Base-by-base conservation (phyloP, 2,329 filamentous ascomycete species). In the Amauroascus verrucosus region DNA sequence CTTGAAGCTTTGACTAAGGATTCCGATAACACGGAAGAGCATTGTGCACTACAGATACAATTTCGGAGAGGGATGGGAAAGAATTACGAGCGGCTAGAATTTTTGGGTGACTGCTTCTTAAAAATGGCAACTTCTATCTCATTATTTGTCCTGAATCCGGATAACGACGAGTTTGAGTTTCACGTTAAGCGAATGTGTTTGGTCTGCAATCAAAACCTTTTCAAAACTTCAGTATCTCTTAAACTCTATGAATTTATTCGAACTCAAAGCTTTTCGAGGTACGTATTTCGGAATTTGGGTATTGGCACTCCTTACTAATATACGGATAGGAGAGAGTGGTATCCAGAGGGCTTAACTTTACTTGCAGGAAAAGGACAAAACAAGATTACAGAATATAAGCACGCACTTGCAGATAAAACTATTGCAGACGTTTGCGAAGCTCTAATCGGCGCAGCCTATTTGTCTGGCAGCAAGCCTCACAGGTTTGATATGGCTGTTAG, bases 51-150 rank as follows among this genome's bases (percentile, higher is more conserved):
- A 54, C 80, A 85, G 37, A 70, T 88, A 50, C 86, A 89, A 60
- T 82, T 90, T 45, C 86, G 89, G 61, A 75, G 79, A 46, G 90
- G 89, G 2, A 95, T 95, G 88, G 88, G 89, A 1, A 84, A 84
- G 37, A 97, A 97, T 61, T 98, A 98, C 62, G 93, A 98, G 67
- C 81, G 93, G 11, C 77, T 97, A 0, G 93, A 98, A 63, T 95
- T 96, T 56, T 76, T 97, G 1, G 93, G 93, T 0, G 93, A 98
- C 66, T 86, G 85, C 32, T 95, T 96, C 63, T 76, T 98, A 55
- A 98, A 98, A 70, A 91, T 96, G 83, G 88, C 87, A 9, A 96
- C 91, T 0, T 91, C 90, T 0, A 89, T 98, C 51, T 83, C 89
- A 0, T 75, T 95, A 0, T 97, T 86, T 64, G 84, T 85, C 0